Conservation (phyloP, 176 grass and related monocot genomes). For the Guadua angustifolia region DNA sequence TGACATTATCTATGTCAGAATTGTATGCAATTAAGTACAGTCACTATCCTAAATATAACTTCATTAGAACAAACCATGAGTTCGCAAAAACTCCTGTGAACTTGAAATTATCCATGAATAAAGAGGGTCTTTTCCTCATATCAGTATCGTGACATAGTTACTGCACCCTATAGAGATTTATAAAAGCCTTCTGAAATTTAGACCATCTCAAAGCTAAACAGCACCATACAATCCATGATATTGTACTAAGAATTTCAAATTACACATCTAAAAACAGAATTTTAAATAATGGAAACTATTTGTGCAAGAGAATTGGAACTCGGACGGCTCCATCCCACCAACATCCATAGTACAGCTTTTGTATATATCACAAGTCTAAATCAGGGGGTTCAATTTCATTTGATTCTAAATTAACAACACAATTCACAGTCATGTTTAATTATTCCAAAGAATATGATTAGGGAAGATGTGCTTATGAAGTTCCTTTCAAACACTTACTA, state of each 20-base stretch:
- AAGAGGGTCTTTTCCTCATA: background rate
- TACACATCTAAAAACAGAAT: background rate
- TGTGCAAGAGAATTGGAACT: background rate
- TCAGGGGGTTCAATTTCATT: background rate
- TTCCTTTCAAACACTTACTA: conserved; percentile 46
- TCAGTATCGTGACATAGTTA: background rate
- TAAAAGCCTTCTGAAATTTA: background rate
- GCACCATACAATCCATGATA: background rate
- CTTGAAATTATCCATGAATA: conserved; percentile 21
- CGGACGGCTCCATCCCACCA: background rate
- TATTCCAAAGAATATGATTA: conserved; percentile 5
- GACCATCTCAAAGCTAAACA: background rate
- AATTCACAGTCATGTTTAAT: conserved; percentile 1
- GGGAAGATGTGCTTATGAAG: background rate
- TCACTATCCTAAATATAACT: background rate
- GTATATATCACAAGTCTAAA: conserved; percentile 15
- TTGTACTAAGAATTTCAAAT: background rate
- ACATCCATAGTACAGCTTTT: conserved; percentile 6
- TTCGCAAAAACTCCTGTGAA: conserved; percentile 5
- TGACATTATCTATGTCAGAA: background rate
- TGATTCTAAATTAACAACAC: conserved; percentile 1
- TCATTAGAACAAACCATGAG: conserved; percentile 2
- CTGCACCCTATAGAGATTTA: background rate
- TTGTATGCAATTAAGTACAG: background rate
- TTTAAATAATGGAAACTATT: background rate